Evolutionary conservation across 208 protist genomes (phyloP).

Genomic region (Willaertia magna): DNA sequence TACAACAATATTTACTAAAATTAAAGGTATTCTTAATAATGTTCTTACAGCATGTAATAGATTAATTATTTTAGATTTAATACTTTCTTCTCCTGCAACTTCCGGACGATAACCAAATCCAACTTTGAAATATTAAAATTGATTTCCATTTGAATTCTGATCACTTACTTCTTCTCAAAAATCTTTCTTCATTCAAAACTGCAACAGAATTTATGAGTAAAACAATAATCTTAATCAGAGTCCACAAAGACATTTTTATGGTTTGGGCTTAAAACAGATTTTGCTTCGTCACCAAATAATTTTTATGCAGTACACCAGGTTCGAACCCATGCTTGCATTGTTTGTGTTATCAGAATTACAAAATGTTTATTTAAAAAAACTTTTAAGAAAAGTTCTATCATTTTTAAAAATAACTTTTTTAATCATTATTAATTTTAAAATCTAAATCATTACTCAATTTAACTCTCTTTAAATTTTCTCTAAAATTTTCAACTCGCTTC

Average conservation of each 20-base stretch:
- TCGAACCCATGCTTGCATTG: too few species aligned
- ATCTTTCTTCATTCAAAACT: constrained; percentile 4
- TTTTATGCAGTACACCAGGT: too few species aligned
- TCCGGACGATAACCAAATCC: constrained; percentile 6
- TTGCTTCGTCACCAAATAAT: too few species aligned
- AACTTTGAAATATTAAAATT: background rate
- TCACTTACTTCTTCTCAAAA: background rate
- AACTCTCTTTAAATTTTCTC: too few species aligned
- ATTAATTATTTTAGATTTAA: background rate
- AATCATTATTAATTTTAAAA: too few species aligned
- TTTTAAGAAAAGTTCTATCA: too few species aligned
- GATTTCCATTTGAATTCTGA: background rate
- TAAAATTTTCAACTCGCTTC: too few species aligned
- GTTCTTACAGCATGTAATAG: constrained; percentile 5
- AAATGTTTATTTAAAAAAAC: too few species aligned
- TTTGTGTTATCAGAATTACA: too few species aligned
- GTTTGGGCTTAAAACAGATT: too few species aligned
- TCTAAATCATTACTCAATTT: too few species aligned
- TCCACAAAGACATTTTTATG: background rate
- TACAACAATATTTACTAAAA: background rate
- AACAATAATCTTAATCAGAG: background rate
- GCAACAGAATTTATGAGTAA: background rate
- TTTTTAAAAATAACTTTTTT: too few species aligned
- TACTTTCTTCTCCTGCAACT: background rate
- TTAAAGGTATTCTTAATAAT: background rate